Evolutionary conservation across 164 flowering plant genomes (phyloP).

Genomic region (Vitis cinerea): DNA sequence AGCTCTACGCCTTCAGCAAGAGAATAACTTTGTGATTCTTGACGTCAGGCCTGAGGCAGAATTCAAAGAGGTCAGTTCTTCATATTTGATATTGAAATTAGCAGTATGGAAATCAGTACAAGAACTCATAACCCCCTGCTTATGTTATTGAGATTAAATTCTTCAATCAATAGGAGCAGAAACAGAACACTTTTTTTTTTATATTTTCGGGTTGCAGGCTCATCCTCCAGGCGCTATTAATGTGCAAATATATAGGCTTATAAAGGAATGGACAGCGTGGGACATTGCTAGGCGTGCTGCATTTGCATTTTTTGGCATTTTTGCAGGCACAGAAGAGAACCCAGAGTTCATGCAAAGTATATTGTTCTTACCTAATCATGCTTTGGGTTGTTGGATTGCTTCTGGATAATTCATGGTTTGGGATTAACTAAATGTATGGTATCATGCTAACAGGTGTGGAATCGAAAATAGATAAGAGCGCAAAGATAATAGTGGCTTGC

Average conservation of each 20-base stretch:
- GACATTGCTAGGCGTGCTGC: slow-evolving; percentile 97
- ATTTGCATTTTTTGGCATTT: slow-evolving; percentile 97
- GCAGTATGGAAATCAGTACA: too few species aligned
- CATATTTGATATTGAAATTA: too few species aligned
- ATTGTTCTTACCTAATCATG: background rate
- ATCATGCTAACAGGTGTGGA: slow-evolving; percentile 59
- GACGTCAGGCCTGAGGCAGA: slow-evolving; percentile 97
- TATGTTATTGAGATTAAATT: too few species aligned
- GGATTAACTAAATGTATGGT: slow-evolving; percentile 8
- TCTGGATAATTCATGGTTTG: background rate
- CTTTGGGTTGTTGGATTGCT: background rate
- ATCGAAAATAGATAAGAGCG: slow-evolving; percentile 61
- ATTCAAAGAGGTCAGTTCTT: slow-evolving; percentile 68
- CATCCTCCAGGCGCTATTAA: slow-evolving; percentile 90
- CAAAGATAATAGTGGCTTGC: slow-evolving; percentile 97
- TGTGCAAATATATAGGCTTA: slow-evolving; percentile 90
- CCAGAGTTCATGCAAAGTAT: slow-evolving; percentile 86
- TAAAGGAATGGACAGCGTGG: slow-evolving; percentile 99
- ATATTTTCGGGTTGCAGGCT: slow-evolving; percentile 35
- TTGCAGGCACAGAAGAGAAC: slow-evolving; percentile 96
- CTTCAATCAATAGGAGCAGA: too few species aligned
- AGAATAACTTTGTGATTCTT: slow-evolving; percentile 91
- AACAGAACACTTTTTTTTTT: too few species aligned
- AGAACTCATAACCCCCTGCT: slow-evolving; percentile 2
- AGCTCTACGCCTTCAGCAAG: slow-evolving; percentile 88